These are phyloP conservation scores for Aspergillus sp. DNA, from an alignment of 2,329 filamentous ascomycete genomes.

Conservation along the genomic window DNA sequence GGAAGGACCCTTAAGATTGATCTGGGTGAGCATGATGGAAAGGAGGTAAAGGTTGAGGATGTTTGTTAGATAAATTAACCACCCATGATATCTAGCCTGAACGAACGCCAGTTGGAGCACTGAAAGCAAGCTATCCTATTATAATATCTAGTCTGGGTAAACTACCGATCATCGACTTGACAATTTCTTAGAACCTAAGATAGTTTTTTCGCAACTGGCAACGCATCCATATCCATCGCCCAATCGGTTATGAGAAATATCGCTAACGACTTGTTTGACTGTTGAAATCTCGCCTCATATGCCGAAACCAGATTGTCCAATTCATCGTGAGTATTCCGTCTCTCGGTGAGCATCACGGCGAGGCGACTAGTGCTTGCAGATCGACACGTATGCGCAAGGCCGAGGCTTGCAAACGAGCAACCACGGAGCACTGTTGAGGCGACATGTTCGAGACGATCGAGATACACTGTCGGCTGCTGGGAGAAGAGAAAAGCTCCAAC, in stretches of 20 bases:
- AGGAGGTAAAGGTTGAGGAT: slow-evolving; percentile 65
- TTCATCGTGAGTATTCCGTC: background rate
- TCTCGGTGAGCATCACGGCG: background rate
- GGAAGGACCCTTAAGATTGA: slow-evolving; percentile 75
- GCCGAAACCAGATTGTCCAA: background rate
- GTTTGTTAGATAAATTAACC: slow-evolving; percentile 56
- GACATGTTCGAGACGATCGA: background rate
- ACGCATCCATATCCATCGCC: too few relatives aligned
- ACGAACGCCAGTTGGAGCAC: too few relatives aligned
- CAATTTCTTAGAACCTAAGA: too few relatives aligned
- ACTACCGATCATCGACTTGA: too few relatives aligned
- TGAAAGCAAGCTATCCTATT: too few relatives aligned
- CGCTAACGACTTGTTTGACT: background rate
- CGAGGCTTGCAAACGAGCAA: background rate
- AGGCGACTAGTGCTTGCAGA: background rate
- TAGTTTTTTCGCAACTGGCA: too few relatives aligned
- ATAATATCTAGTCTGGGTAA: too few relatives aligned
- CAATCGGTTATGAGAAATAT: background rate
- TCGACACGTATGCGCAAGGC: background rate
- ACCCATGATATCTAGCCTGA: too few relatives aligned
- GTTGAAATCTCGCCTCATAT: background rate
- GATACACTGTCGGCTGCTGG: too few relatives aligned
- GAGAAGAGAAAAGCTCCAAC: background rate
- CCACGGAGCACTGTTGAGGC: background rate
- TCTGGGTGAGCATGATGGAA: slow-evolving; percentile 67